Conservation (phyloP, 2,329 filamentous ascomycete species). For the Berkeleyomyces rouxiae region DNA sequence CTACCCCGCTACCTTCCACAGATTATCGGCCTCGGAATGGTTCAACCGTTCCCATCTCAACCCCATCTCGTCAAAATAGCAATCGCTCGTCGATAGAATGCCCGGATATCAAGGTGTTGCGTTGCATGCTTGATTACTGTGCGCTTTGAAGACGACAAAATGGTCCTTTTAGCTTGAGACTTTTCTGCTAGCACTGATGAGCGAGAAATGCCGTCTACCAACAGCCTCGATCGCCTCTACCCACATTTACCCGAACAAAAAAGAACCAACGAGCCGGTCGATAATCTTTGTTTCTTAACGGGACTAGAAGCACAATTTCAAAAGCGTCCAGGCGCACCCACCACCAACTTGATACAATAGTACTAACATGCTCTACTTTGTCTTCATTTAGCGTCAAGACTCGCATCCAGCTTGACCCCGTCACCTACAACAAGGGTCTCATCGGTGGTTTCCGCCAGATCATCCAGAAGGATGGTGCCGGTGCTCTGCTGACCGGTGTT, state of each 20-base stretch:
- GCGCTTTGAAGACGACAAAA: no score
- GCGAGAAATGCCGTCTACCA: neutral
- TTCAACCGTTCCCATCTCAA: neutral
- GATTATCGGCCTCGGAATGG: neutral
- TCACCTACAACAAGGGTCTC: slow-evolving; percentile 75
- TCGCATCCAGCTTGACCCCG: slow-evolving; percentile 81
- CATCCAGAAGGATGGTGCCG: slow-evolving; percentile 67
- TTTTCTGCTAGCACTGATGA: neutral
- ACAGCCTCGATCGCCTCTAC: neutral
- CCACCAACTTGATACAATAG: slow-evolving; percentile 12
- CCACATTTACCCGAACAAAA: neutral
- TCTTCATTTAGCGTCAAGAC: slow-evolving; percentile 62
- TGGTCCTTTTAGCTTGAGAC: neutral
- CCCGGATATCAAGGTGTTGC: neutral
- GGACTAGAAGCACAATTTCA: neutral
- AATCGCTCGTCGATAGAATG: neutral
- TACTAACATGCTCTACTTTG: slow-evolving; percentile 3
- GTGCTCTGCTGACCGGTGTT: slow-evolving; percentile 69
- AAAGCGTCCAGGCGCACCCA: neutral
- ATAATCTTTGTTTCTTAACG: neutral
- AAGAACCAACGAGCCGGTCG: neutral
- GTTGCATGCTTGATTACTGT: neutral
- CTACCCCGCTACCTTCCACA: neutral
- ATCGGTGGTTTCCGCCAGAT: slow-evolving; percentile 78
- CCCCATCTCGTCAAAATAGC: neutral